Conservation (phyloP, 495 filamentous ascomycete genomes). For the Talaromyces stipitatus region DNA sequence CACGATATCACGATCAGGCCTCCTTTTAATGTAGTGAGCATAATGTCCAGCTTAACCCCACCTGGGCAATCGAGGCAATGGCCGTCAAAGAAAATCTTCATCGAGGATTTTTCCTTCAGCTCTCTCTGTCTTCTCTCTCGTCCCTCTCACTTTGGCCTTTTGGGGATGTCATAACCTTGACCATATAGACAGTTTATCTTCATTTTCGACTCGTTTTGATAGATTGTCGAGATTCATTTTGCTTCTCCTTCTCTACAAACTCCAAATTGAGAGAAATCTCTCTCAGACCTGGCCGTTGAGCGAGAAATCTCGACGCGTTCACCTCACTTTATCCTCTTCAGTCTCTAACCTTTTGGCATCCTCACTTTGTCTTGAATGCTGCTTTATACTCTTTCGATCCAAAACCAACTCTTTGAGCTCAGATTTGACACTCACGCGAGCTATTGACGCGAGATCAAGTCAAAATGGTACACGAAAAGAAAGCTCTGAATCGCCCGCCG, state of each 20-base stretch:
- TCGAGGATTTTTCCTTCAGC: background rate
- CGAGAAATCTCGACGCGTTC: background rate
- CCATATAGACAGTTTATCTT: background rate
- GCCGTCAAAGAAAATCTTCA: background rate
- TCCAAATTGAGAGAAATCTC: background rate
- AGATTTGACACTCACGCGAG: background rate
- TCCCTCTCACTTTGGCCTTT: background rate
- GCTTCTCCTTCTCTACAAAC: background rate
- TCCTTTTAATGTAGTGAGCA: background rate
- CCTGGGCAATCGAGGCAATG: background rate
- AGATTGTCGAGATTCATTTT: background rate
- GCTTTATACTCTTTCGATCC: background rate
- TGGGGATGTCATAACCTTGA: background rate
- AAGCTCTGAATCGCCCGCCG: slow-evolving; percentile 13
- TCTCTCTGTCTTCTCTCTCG: background rate
- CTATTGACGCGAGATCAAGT: background rate
- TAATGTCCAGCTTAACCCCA: background rate
- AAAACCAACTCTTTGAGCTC: background rate
- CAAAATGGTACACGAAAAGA: slow-evolving; percentile 7
- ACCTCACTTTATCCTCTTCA: background rate
- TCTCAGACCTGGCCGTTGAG: background rate
- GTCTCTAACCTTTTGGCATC: background rate
- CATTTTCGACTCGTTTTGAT: background rate
- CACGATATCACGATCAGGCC: background rate
- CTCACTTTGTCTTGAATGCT: background rate